Base-by-base conservation (phyloP, 139 green algal species). In the Chlorella vulgaris region DNA sequence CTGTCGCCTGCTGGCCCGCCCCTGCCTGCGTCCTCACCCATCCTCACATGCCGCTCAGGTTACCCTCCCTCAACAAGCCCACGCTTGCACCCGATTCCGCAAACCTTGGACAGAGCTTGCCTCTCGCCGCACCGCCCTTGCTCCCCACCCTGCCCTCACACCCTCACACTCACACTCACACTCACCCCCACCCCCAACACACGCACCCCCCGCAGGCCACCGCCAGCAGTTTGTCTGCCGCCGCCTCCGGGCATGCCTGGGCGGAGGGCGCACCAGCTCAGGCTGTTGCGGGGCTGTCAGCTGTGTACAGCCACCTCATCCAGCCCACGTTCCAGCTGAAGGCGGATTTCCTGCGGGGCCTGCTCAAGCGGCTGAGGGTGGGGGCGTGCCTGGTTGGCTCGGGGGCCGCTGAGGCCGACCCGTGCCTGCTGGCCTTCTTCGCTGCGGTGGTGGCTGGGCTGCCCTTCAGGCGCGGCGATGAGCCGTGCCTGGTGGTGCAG, bases 401-500 rank as follows among this genome's bases (percentile, higher is more conserved):
- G 0, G 58, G 74, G 1, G 74, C 74, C 2, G 74, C 74, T 2
- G 74, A 70, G 58, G 43, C 47, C 13, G 65, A 83, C 42, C 36
- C 76, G 28, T 29, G 74, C 42, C 82, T 90, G 69, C 78, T 94
- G 26, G 68, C 74, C n/a, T 93, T 93, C 80, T 86, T 84, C 38
- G 69, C 86, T 1, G 76, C 89, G 18, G 36, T 94, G 7, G 83
- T 88, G 47, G 88, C 89, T 4, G 61, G 60, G 43, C 87, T 96
- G 70, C 90, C 92, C 26, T 93, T 86, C 82, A 75, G 66, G 38
- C 78, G 81, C 0, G 88, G 87, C 21, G 93, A 96, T 78, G 93
- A 96, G 87, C 92, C 91, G 7, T 88, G 93, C 50, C 43, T 67
- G 26, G 62, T 94, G 51, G 51, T 96, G 35, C 67, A 87, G 74